Base-by-base conservation (phyloP, 192 early-diverging fungal species). In the Coemansia sp. region DNA sequence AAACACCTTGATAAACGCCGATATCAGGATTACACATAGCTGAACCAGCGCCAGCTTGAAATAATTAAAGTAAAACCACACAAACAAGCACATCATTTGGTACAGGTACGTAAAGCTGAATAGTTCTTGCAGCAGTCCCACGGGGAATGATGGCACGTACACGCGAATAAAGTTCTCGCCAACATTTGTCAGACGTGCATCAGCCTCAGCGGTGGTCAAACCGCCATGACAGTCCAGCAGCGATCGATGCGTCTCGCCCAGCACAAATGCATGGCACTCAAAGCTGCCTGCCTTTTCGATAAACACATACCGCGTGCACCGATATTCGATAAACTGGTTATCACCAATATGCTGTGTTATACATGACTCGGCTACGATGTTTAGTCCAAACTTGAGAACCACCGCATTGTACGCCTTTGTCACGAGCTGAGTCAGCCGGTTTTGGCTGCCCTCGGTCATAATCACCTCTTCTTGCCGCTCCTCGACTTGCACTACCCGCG, bases 361-460 rank as follows among this genome's bases (percentile, higher is more conserved):
- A 19, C 77, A 73, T 5, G 85, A 78, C 64, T 71, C 17, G 70
- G 57, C 26, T 47, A 7, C 20, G 83, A 82, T 21, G 74, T 72
- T 20, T 86, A 21, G 2, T 26, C 53, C 28, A 66, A 77, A 50
- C 84, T 62, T 50, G 71, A 63, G 53, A 36, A 71, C 52, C 64
- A 76, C 40, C 12, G 40, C 40, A n/a, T n/a, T 42, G 2, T 42
- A n/a, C 40, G 40, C 40, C 15, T 11, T n/a, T 15, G 40, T 42
- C 10, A 42, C 83, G 59, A 93, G 87, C 14, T 89, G 72, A 19
- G 78, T 76, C n/a, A 74, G 62, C 28, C 68, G 37, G 61, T 60
- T 74, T 23, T 51, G 42, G 14, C 72, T 74, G 28, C 76, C 78
- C 55, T 83, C 83, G 57, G 84, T 75, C 62, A 86, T 74, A 42